Percentiles rank a stretch among this genome's conserved stretches.
Evolutionary conservation across 2,329 filamentous ascomycete genomes (phyloP).

Genomic region (Sphaerulina musiva): DNA sequence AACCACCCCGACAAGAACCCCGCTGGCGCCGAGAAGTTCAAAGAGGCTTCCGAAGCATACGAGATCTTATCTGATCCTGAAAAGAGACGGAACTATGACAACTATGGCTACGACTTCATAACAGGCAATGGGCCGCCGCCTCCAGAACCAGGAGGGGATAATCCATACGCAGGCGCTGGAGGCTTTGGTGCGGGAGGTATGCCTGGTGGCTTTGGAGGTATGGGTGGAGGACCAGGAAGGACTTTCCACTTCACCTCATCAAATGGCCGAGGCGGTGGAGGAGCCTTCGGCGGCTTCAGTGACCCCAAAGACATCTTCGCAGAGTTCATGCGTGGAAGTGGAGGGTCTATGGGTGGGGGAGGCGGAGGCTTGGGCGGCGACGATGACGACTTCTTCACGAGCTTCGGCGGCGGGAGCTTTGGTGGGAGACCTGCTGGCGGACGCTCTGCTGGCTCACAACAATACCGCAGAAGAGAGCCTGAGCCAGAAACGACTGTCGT

Average conservation of each 20-base stretch:
- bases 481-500: conserved; percentile 87
- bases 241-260: conserved; percentile 61
- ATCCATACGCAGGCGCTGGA: conserved; percentile 38
- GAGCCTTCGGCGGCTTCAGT: conserved; percentile 69
- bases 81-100: conserved; percentile 92
- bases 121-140: conserved; percentile 37
- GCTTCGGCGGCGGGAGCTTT: conserved; percentile 41
- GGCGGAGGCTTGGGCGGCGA: conserved; percentile 29
- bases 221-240: conserved; percentile 46
- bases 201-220: conserved; percentile 51
- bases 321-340: conserved; percentile 65
- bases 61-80: conserved; percentile 96
- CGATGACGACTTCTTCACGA: conserved; percentile 46
- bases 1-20: conserved; percentile 98
- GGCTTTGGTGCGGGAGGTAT: conserved; percentile 50
- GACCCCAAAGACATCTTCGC: conserved; percentile 78
- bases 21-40: conserved; percentile 84
- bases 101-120: conserved; percentile 89
- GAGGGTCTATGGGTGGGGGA: conserved; percentile 42
- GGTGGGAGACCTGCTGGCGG: conserved; percentile 36
- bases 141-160: conserved; percentile 49
- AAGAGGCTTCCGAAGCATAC: conserved; percentile 95
- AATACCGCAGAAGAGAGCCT: conserved; percentile 39
- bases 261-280: conserved; percentile 46
- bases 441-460: conserved; percentile 34